Base-by-base conservation (phyloP, 129 eudicot species). In the Tagetes patula region DNA sequence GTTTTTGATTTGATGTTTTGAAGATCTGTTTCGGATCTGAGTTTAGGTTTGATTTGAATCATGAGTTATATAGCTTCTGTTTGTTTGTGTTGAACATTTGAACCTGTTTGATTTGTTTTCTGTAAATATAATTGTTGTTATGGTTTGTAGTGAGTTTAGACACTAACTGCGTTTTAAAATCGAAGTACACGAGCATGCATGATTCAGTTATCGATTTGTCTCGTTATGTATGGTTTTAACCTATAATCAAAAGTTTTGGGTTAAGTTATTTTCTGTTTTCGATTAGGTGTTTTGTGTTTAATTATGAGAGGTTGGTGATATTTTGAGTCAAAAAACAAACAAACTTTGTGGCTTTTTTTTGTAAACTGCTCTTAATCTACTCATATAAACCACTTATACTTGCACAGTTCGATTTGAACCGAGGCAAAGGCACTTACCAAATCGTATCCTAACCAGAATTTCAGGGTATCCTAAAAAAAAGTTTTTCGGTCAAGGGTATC, bases 1-100 rank as follows among this genome's bases (percentile, higher is more conserved):
- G 76, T 47, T 70, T 48, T 70, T 55, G 53, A 74, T 6, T 69
- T 0, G 36, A 48, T 48, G 47, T 40, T 61, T 58, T 38, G 61
- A 6, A 50, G 76, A 77, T 77, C 81, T 62, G 71, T 61, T 60
- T 6, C 27, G 65, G 63, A 30, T 46, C 14, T 46, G 1, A 42
- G 58, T 56, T 58, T 6, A 3, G 70, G 12, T 69, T 9, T 68
- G 62, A 54, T 42, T 8, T 13, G 2, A 20, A 20, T 20, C 27
- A 20, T 20, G 27, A 20, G 27, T 20, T 20, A 20, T 20, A 20
- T 20, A 20, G 27, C 27, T 20, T 20, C 27, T 20, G 27, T 20
- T 20, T 20, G 27, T 20, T 20, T 20, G 27, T 20, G 27, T 20
- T 20, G 27, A 20, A 20, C 27, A 20, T 20, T 76, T 14, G 50